Conservation (phyloP, 1,284 basidiomycete genomes). For the Rugosomyces carneus region DNA sequence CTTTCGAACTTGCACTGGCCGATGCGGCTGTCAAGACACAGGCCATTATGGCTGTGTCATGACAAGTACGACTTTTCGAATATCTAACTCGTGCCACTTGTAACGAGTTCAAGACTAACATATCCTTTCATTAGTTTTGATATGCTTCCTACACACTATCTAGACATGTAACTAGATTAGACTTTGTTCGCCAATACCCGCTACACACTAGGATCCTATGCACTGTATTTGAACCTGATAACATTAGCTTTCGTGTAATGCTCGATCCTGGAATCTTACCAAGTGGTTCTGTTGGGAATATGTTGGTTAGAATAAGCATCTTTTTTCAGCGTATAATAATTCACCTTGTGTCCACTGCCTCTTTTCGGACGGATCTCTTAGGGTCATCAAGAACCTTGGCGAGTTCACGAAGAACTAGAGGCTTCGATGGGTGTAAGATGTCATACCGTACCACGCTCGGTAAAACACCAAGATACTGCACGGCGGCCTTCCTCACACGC, state of each 20-base stretch:
- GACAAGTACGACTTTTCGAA: slow-evolving; percentile 6
- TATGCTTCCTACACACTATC: slow-evolving; percentile 16
- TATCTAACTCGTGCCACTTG: slow-evolving; percentile 6
- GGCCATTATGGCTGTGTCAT: slow-evolving; percentile 64
- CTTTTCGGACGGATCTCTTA: slow-evolving; percentile 71
- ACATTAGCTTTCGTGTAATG: slow-evolving; percentile 4
- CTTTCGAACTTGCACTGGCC: slow-evolving; percentile 61
- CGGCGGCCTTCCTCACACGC: slow-evolving; percentile 70
- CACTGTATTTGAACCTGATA: slow-evolving; percentile 54
- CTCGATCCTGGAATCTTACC: slow-evolving; percentile 12
- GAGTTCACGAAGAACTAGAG: slow-evolving; percentile 68
- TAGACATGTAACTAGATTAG: slow-evolving; percentile 16
- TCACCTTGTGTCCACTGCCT: slow-evolving; percentile 79
- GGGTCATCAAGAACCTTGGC: slow-evolving; percentile 79
- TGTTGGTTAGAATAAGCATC: not conserved
- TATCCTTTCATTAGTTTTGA: slow-evolving; percentile 20
- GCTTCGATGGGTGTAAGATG: slow-evolving; percentile 70
- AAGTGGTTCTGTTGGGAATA: slow-evolving; percentile 14
- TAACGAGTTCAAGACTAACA: slow-evolving; percentile 15
- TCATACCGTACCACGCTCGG: slow-evolving; percentile 76
- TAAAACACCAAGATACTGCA: slow-evolving; percentile 69
- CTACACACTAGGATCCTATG: slow-evolving; percentile 25
- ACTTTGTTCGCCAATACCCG: slow-evolving; percentile 12
- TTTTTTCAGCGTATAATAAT: not conserved
- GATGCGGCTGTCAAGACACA: slow-evolving; percentile 70